Conservation (phyloP, 2,329 filamentous ascomycete genomes). For the Paraphaeosphaeria minitans region DNA sequence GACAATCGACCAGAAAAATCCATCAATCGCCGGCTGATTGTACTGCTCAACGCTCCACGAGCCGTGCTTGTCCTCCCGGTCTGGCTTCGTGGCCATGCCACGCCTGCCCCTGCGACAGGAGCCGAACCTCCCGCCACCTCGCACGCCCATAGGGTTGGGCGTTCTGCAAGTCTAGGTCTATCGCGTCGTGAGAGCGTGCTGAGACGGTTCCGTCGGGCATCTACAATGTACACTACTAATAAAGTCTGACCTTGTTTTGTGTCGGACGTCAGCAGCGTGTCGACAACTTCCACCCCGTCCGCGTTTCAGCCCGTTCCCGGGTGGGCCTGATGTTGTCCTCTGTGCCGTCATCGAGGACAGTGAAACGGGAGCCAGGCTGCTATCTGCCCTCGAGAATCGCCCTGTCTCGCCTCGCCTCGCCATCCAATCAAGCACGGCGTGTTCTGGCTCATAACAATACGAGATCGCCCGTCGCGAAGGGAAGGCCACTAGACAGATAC, state of each 20-base stretch:
- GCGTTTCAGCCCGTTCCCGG: slow-evolving; percentile 3
- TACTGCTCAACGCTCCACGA: neutral
- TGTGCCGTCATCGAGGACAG: slow-evolving; percentile 2
- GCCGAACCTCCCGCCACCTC: slow-evolving; percentile 3
- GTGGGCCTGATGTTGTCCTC: slow-evolving; percentile 4
- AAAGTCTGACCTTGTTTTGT: neutral
- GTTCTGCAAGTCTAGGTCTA: neutral
- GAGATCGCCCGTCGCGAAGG: slow-evolving; percentile 1
- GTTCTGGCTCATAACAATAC: neutral
- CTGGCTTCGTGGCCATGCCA: neutral
- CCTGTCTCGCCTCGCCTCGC: neutral
- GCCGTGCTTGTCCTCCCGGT: neutral
- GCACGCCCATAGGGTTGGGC: neutral
- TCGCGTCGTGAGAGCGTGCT: slow-evolving; percentile 1
- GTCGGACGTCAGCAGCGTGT: slow-evolving; percentile 10
- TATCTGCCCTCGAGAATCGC: neutral
- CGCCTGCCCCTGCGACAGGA: slow-evolving; percentile 1
- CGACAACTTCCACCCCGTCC: slow-evolving; percentile 1
- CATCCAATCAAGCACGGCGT: neutral
- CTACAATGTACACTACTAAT: neutral
- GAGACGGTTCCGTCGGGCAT: slow-evolving; percentile 1
- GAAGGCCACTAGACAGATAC: neutral
- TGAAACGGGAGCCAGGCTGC: neutral
- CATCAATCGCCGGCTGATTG: slow-evolving; percentile 1
- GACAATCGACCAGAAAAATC: neutral